phyloP scores from a whole-genome alignment of 148 eudicot species.

The Fagopyrum homotropicum region DNA sequence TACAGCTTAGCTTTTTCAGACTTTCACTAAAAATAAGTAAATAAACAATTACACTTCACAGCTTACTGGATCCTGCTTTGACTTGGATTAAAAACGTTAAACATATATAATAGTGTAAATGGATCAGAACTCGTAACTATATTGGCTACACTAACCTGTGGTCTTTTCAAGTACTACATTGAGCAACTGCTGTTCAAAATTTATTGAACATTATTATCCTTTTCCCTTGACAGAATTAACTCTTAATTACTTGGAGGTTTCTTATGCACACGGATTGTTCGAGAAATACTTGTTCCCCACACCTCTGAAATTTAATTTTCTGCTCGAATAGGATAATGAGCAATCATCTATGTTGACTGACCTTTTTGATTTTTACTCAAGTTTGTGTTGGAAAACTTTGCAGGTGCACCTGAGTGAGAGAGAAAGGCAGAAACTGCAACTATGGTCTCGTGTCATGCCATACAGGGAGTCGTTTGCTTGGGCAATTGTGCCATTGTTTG shows the following conservation, averaged over 20 bases:
- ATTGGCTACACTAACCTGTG: neutral
- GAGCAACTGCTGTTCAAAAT: neutral
- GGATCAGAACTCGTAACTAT: neutral
- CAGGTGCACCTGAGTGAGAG: conserved; percentile 92
- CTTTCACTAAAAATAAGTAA: neutral
- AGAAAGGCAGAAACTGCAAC: conserved; percentile 94
- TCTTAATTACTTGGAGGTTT: neutral
- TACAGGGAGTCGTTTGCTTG: conserved; percentile 96
- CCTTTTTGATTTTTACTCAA: neutral
- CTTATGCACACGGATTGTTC: neutral
- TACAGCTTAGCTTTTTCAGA: neutral
- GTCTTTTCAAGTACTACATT: neutral
- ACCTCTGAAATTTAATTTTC: neutral
- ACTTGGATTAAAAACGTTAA: neutral
- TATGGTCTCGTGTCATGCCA: conserved; percentile 97
- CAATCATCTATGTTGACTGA: neutral
- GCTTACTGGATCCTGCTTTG: conserved; percentile 1
- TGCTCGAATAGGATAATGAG: neutral
- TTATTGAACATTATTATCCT: neutral
- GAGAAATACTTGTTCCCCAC: neutral
- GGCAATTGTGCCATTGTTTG: conserved; percentile 95
- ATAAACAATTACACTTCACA: neutral
- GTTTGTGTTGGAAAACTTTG: conserved; percentile 17
- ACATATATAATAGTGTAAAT: neutral
- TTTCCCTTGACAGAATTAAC: neutral